phyloP scores from a whole-genome alignment of 2,329 filamentous ascomycete species.

The Xenoacremonium recifei region DNA sequence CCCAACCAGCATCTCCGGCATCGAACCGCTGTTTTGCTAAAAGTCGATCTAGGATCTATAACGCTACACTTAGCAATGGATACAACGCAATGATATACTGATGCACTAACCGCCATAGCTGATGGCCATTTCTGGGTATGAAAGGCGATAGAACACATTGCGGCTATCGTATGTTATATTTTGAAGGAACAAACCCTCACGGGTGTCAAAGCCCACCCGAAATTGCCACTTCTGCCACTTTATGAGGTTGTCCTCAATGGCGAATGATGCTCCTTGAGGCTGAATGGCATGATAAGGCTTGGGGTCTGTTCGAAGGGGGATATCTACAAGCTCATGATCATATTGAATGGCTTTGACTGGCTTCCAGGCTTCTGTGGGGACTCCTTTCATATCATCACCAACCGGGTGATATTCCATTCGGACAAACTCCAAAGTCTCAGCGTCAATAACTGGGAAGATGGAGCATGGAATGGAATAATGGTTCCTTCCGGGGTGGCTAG shows the following conservation, averaged over 20 bases:
- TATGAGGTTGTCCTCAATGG: slow-evolving; percentile 5
- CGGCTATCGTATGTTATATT: no score
- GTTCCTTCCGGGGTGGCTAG: slow-evolving; percentile 4
- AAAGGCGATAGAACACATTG: no score
- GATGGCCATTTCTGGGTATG: no score
- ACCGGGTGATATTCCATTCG: not conserved
- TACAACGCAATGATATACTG: no score
- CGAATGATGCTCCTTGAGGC: slow-evolving; percentile 60
- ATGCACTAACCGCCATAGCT: no score
- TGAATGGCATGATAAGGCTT: slow-evolving; percentile 62
- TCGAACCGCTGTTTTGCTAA: no score
- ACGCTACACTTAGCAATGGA: no score
- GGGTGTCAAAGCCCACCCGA: slow-evolving; percentile 61
- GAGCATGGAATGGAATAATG: slow-evolving; percentile 6
- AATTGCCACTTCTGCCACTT: slow-evolving; percentile 2
- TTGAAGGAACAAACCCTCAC: no score
- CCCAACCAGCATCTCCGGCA: no score
- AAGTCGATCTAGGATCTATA: no score
- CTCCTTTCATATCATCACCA: not conserved
- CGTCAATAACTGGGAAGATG: slow-evolving; percentile 3
- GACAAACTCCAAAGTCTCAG: slow-evolving; percentile 1
- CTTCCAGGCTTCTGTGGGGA: not conserved
- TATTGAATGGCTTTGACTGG: not conserved
- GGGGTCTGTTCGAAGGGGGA: slow-evolving; percentile 38
- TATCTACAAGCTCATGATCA: not conserved